Base-by-base conservation (phyloP, 2,329 filamentous ascomycete genomes). In the Aureobasidium namibiae region DNA sequence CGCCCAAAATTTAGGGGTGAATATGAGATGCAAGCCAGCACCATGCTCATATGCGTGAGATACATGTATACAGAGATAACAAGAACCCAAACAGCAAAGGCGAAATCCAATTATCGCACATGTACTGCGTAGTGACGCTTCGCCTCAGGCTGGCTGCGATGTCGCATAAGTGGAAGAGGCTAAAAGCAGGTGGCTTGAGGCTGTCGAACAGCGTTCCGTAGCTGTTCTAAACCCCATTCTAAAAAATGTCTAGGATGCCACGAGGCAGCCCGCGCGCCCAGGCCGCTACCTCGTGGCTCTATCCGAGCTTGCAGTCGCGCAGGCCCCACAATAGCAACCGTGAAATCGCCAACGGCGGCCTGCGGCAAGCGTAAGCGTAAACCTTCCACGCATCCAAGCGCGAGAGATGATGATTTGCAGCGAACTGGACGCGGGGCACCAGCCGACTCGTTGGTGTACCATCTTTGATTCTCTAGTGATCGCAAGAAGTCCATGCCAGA, bases 391-490 rank as follows among this genome's bases (percentile, higher is more conserved):
- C 18, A 46, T 48, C 42, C 11, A 21, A 10, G 21, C 24, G 41
- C 33, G 16, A 46, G 54, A 57, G 54, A 57, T 57, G 54, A 57
- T 48, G 54, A 57, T 57, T 57, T 57, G 54, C 42, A 57, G 54
- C 33, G 34, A 48, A 39, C 41, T 38, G 33, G 23, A 48, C 54
- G 52, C 54, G 54, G 54, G 34, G 54, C 42, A 42, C n/a, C 14
- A 39, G 54, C 54, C 54, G 54, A 33, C 34, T 10, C 14, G 42
- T 31, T 57, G 54, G 54, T 48, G 54, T 48, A 57, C 42, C 54
- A 57, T 48, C 21, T 24, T 48, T 33, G 23, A 21, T 11, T 1
- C 10, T 16, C 21, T 4, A n/a, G 7, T 31, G 10, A 48, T 46
- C 31, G 16, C 33, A 31, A 18, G 8, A 23, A 21, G 38, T 24